Evolutionary conservation across 495 filamentous ascomycete species (phyloP).

Genomic region (Neurospora sp.): DNA sequence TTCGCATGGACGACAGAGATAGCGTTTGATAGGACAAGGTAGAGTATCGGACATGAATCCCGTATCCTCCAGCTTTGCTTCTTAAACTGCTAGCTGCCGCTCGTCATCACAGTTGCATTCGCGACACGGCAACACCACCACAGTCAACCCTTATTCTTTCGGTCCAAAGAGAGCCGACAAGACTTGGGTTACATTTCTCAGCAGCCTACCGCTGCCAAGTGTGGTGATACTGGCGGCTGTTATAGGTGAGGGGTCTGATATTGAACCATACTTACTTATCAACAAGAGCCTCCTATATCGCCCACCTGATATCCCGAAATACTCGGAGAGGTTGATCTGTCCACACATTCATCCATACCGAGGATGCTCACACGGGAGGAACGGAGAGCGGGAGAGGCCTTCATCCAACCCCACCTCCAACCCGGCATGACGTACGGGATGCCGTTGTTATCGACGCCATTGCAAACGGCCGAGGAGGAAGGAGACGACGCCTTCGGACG

Average conservation of each 20-base stretch:
- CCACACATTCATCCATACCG: background rate
- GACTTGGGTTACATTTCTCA: background rate
- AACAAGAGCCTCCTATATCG: background rate
- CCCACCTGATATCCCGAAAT: background rate
- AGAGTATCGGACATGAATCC: background rate
- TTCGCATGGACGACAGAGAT: background rate
- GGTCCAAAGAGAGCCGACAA: background rate
- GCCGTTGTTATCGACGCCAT: background rate
- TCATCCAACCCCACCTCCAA: background rate
- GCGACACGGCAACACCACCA: background rate
- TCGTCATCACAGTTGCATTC: background rate
- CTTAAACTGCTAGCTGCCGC: background rate
- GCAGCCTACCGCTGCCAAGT: background rate
- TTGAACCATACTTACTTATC: background rate
- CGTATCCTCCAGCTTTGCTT: background rate
- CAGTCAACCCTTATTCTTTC: background rate
- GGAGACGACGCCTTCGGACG: background rate
- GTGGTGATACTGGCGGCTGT: background rate
- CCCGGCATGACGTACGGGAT: background rate
- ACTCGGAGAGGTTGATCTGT: background rate
- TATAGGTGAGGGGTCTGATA: background rate
- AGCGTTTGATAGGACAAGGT: background rate
- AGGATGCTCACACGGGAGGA: background rate
- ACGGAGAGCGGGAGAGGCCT: background rate
- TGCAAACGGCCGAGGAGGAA: background rate